Evolutionary conservation across 2,329 filamentous ascomycete genomes (phyloP).

Genomic region (Helotiales sp.): DNA sequence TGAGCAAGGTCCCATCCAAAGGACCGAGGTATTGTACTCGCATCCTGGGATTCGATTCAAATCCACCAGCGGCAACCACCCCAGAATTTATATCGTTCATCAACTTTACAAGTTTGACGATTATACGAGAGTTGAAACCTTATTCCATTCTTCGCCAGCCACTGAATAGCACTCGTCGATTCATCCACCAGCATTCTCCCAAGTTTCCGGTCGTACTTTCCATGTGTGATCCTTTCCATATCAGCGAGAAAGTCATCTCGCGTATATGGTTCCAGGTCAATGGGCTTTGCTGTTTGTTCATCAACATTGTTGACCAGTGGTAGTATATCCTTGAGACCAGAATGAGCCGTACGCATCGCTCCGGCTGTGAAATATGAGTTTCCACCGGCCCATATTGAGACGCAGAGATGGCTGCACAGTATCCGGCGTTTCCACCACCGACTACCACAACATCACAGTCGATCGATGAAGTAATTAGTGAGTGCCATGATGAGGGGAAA

Average conservation of each 20-base stretch:
- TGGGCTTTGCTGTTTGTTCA: conserved; percentile 50
- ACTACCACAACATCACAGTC: conserved; percentile 57
- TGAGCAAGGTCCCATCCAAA: conserved; percentile 65
- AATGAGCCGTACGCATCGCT: conserved; percentile 55
- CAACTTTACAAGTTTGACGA: conserved; percentile 68
- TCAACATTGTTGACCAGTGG: conserved; percentile 66
- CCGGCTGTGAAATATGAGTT: conserved; percentile 35
- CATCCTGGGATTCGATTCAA: conserved; percentile 64
- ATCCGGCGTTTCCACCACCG: conserved; percentile 68
- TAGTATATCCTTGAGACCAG: conserved; percentile 60
- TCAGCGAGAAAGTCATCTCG: conserved; percentile 59
- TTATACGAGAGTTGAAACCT: conserved; percentile 67
- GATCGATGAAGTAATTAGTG: neutral
- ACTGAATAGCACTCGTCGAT: conserved; percentile 56
- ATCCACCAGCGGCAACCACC: conserved; percentile 70
- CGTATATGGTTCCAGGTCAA: conserved; percentile 65
- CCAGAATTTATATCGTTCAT: conserved; percentile 67
- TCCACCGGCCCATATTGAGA: conserved; percentile 33
- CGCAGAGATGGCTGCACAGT: conserved; percentile 43
- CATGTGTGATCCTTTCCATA: conserved; percentile 59
- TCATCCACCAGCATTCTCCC: conserved; percentile 56
- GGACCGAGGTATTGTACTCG: conserved; percentile 59
- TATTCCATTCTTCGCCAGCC: conserved; percentile 60
- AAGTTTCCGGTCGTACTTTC: conserved; percentile 57
- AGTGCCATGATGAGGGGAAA: neutral